phyloP scores from a whole-genome alignment of 495 filamentous ascomycete genomes.

The Immersiella caudata region DNA sequence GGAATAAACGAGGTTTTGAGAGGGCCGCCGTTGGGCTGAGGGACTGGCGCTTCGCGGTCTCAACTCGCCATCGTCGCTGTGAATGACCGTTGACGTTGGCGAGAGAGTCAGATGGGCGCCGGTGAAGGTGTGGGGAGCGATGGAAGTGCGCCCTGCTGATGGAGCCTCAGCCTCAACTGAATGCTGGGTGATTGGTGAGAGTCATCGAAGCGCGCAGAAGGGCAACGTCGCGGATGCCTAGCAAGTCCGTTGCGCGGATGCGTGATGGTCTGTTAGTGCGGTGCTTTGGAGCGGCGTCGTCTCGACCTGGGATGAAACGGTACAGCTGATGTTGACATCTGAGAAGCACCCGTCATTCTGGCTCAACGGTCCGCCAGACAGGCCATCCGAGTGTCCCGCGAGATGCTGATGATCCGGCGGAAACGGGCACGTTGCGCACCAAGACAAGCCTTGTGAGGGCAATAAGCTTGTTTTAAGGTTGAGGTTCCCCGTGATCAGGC shows the following conservation, averaged over 20 bases:
- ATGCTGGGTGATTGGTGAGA: constrained; percentile 29
- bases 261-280: constrained; percentile 20
- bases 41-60: constrained; percentile 14
- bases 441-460: constrained; percentile 11
- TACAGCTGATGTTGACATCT: constrained; percentile 23
- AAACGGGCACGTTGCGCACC: constrained; percentile 13
- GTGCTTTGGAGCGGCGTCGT: not conserved
- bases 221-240: constrained; percentile 32
- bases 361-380: not conserved
- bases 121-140: constrained; percentile 30
- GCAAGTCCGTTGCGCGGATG: constrained; percentile 22
- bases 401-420: constrained; percentile 15
- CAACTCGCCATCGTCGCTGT: constrained; percentile 27
- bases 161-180: constrained; percentile 40
- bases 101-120: constrained; percentile 42
- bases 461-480: constrained; percentile 14
- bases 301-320: constrained; percentile 11
- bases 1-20: constrained; percentile 24
- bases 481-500: constrained; percentile 23
- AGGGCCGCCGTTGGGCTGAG: constrained; percentile 17
- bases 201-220: constrained; percentile 40
- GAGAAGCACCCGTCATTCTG: constrained; percentile 24
- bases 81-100: constrained; percentile 35
- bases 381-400: constrained; percentile 17
- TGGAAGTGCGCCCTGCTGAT: constrained; percentile 38